Conservation (phyloP, 2,329 filamentous ascomycete genomes). For the Arthrobotrys entomopaga region DNA sequence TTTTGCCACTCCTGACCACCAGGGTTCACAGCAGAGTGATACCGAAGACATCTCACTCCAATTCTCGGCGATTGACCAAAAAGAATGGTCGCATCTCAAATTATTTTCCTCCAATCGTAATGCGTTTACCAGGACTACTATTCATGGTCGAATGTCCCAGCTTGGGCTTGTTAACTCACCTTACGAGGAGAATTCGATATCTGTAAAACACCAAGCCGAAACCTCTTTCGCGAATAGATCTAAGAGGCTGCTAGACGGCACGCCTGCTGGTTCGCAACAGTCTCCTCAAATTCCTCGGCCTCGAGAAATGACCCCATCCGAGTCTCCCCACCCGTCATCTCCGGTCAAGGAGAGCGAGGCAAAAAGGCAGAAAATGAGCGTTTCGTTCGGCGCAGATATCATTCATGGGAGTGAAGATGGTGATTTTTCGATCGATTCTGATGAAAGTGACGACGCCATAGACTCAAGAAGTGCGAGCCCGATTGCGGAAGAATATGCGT, state of each 20-base stretch:
- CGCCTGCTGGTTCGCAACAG: constrained; percentile 21
- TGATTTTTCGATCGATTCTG: neutral
- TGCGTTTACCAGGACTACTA: constrained; percentile 18
- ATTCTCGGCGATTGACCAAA: constrained; percentile 1
- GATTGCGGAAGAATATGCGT: neutral
- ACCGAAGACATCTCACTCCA: constrained; percentile 14
- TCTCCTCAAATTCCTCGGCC: constrained; percentile 4
- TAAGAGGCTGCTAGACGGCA: constrained; percentile 40
- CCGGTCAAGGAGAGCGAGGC: constrained; percentile 46
- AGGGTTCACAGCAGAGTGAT: constrained; percentile 12
- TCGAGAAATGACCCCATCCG: constrained; percentile 12
- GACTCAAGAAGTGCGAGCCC: constrained; percentile 10
- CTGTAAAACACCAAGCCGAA: constrained; percentile 11
- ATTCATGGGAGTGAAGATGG: neutral
- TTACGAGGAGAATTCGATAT: constrained; percentile 9
- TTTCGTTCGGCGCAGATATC: constrained; percentile 1
- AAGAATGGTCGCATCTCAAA: constrained; percentile 31
- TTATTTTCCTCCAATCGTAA: constrained; percentile 37
- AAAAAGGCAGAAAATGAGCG: constrained; percentile 43
- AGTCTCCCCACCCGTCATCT: constrained; percentile 32
- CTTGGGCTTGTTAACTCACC: constrained; percentile 23
- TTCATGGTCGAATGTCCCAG: constrained; percentile 37
- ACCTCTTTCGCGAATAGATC: constrained; percentile 25
- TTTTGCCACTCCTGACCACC: constrained; percentile 41
- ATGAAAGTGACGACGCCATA: constrained; percentile 3